Base-by-base conservation (phyloP, 352 stramenopile species). In the Globisporangium emineosum region DNA sequence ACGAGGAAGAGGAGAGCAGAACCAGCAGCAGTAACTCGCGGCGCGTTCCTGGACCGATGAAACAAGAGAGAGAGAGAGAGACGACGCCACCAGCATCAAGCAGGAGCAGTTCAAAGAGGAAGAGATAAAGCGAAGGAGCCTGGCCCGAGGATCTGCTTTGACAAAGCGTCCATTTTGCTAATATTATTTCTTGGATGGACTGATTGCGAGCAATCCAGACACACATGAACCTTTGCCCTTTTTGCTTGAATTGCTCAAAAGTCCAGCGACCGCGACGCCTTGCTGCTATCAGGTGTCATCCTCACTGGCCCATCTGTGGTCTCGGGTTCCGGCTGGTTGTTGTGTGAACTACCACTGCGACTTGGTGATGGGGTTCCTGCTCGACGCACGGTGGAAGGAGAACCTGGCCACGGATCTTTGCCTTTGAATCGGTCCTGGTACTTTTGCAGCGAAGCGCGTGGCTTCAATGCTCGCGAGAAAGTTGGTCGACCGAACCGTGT, bases 361-460 rank as follows among this genome's bases (percentile, higher is more conserved):
- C 8, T 57, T 29, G 25, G 23, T 23, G 54, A 49, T 27, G 54
- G 33, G 5, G 21, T 21, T 33, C 32, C 54, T 30, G 54, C 33
- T 19, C 29, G 51, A 57, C 23, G 57, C 29, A 49, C 29, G 5
- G 33, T 60, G 25, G 60, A 66, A 4, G 79, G 79, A 17, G 83
- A 93, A 23, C 84, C 81, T 49, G 83, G 83, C 85, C 83, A 94
- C 43, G 70, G 66, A 55, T 73, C 60, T 7, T 61, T 82, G 64
- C 75, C 77, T 67, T 83, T 84, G 53, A 89, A 92, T 43, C 74
- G 75, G 63, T 78, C 61, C 53, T 92, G 79, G 51, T 86, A 78
- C 52, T 83, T 86, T 65, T 94, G 83, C 35, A 94, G 68, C 19
- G 75, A 83, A 4, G 83, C 83, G 19, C 86, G 77, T 42, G 81